These are phyloP conservation scores for Malbranchea zuffiana DNA, from an alignment of 2,329 filamentous ascomycete genomes.

Conservation along the genomic window DNA sequence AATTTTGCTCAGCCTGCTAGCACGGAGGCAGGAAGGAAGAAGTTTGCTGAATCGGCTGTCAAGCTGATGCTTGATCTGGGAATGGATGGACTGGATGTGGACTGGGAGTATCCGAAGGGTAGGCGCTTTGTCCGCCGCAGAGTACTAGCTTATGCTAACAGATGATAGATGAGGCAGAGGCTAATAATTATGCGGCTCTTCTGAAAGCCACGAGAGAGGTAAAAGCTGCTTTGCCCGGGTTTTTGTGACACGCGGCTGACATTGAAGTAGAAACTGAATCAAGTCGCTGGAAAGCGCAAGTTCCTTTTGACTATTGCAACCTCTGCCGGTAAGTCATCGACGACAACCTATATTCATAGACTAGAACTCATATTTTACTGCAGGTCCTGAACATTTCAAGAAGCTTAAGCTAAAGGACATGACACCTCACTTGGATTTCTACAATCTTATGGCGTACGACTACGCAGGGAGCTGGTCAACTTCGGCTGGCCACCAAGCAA, in stretches of 20 bases:
- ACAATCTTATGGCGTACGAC: constrained; percentile 69
- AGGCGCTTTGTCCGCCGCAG: constrained; percentile 3
- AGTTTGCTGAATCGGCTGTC: constrained; percentile 62
- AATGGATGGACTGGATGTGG: constrained; percentile 46
- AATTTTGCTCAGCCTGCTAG: constrained; percentile 65
- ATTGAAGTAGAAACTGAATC: constrained; percentile 24
- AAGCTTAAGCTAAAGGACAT: constrained; percentile 35
- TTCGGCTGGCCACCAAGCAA: constrained; percentile 66
- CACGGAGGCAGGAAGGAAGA: constrained; percentile 49
- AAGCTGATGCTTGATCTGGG: constrained; percentile 68
- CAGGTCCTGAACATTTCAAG: constrained; percentile 33
- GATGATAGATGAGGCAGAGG: constrained; percentile 31
- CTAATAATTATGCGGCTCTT: constrained; percentile 34
- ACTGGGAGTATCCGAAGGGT: constrained; percentile 40
- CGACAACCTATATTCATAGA: not conserved
- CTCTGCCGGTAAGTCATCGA: constrained; percentile 30
- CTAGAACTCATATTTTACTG: not conserved
- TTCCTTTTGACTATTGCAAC: constrained; percentile 42
- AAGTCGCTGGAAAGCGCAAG: constrained; percentile 32
- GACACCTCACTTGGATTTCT: constrained; percentile 42
- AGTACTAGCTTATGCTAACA: not conserved
- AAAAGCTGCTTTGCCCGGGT: constrained; percentile 1
- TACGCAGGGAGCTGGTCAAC: constrained; percentile 73
- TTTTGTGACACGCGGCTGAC: not conserved
- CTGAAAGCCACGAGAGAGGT: constrained; percentile 35